These are phyloP conservation scores for Cyclotella cryptica DNA, from an alignment of 108 stramenopile genomes.

Conservation along the genomic window DNA sequence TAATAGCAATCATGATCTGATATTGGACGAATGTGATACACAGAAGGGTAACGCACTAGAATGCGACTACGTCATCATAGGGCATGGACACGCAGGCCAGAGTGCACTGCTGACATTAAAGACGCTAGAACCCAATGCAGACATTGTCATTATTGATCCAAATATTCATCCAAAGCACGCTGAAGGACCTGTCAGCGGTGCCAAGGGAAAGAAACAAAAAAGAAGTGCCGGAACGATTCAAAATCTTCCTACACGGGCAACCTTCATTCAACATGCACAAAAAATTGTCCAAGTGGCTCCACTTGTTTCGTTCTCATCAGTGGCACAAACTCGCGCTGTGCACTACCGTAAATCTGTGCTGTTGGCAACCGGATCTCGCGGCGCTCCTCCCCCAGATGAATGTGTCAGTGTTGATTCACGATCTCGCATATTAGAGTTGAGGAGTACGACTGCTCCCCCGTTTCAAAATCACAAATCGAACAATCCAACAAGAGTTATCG, in stretches of 20 bases:
- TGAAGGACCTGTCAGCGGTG: background rate
- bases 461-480: background rate
- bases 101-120: constrained; percentile 43
- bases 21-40: background rate
- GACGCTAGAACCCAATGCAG: constrained; percentile 39
- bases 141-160: constrained; percentile 50
- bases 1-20: background rate
- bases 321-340: constrained; percentile 18
- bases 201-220: background rate
- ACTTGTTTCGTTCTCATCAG: background rate
- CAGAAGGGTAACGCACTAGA: constrained; percentile 9
- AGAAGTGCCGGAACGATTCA: background rate
- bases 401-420: constrained; percentile 61
- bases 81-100: constrained; percentile 49
- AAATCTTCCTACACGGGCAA: constrained; percentile 34
- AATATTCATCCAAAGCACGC: background rate
- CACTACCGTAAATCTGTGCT: constrained; percentile 76
- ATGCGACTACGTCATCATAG: constrained; percentile 50
- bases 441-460: constrained; percentile 39
- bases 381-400: constrained; percentile 76
- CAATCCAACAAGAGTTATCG: background rate
- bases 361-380: constrained; percentile 81
- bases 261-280: constrained; percentile 31
- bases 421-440: constrained; percentile 69
- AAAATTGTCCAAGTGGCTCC: constrained; percentile 30